Percentiles rank a stretch among this genome's conserved stretches.
Evolutionary conservation across 2,329 filamentous ascomycete genomes (phyloP).

Genomic region (Aspergillus terreus): DNA sequence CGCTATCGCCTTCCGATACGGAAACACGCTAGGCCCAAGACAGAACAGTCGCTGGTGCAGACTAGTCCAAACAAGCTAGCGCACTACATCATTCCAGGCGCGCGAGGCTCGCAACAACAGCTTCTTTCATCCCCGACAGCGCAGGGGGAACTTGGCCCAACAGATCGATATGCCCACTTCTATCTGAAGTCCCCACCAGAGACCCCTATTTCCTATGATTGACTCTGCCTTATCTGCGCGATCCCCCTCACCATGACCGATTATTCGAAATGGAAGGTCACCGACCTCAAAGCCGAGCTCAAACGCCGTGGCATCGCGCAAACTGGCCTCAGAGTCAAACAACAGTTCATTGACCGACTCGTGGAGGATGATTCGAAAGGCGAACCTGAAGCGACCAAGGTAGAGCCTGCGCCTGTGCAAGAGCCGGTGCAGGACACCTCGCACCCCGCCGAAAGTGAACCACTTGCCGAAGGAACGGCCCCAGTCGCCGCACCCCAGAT

Average conservation of each 20-base stretch:
- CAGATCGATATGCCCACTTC: slow-evolving; percentile 10
- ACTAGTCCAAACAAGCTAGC: slow-evolving; percentile 9
- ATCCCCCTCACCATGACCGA: slow-evolving; percentile 43
- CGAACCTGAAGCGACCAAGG: slow-evolving; percentile 25
- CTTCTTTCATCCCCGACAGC: slow-evolving; percentile 5
- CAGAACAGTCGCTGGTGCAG: neutral
- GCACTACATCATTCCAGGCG: slow-evolving; percentile 14
- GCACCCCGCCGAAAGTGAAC: slow-evolving; percentile 9
- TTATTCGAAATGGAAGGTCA: slow-evolving; percentile 63
- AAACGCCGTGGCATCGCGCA: slow-evolving; percentile 67
- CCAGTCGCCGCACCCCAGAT: slow-evolving; percentile 9
- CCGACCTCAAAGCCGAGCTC: slow-evolving; percentile 70
- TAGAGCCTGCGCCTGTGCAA: slow-evolving; percentile 16
- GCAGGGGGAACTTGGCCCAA: slow-evolving; percentile 11
- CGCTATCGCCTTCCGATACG: neutral
- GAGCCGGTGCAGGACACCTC: slow-evolving; percentile 13
- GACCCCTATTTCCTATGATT: slow-evolving; percentile 4
- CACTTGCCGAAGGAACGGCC: slow-evolving; percentile 8
- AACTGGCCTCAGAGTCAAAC: slow-evolving; percentile 67
- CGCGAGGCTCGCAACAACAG: slow-evolving; percentile 5
- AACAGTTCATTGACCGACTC: slow-evolving; percentile 61
- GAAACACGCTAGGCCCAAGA: slow-evolving; percentile 1
- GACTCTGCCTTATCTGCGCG: slow-evolving; percentile 3
- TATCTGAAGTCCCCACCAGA: slow-evolving; percentile 2
- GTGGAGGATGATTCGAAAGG: slow-evolving; percentile 39